Base-by-base conservation (phyloP, 2,329 filamentous ascomycete genomes). In the Phoma sp. region DNA sequence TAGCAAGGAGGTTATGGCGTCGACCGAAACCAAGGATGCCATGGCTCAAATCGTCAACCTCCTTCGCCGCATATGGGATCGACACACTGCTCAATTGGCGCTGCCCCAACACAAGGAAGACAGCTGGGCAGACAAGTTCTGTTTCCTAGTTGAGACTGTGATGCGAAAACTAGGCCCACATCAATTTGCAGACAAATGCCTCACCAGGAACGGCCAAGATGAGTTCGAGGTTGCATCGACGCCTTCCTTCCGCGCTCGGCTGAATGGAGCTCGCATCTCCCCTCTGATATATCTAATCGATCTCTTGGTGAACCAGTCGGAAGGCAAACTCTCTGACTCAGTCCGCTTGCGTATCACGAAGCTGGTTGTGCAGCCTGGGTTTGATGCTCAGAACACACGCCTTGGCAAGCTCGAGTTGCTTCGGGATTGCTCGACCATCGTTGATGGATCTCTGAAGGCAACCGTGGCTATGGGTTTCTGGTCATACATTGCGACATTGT, bases 1-100 rank as follows among this genome's bases (percentile, higher is more conserved):
- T 23, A 83, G 82, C 37, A 96, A 96, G 74, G 95, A 99, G 74
- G 89, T 99, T 64, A 96, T 93, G 65, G 87, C 93, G 6, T 92
- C 91, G 0, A 83, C 84, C 10, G 93, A 98, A 57, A 90, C 92
- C 1, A 89, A 90, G 67, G 84, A 86, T 57, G 93, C 93, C 54
- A 82, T 96, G 57, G 88, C 89, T 22, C 82, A 85, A 37, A 81
- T 92, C 22, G 82, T 93, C 44, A 86, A 86, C 37, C 75, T 92
- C 22, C 77, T 96, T 6, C 83, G 86, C 43, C 84, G 82, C 24
- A 73, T 93, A 2, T 96, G 92, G 91, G 79, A 79, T 14, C 71
- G 67, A 10, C 85, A 84, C 2, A 80, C 79, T 3, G 61, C 67
- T 10, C 66, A 73, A 32, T 47, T 74, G 6, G 70, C 72, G 3